Conservation (phyloP, 108 stramenopile genomes). For the Pseudonitzschia pungens region DNA sequence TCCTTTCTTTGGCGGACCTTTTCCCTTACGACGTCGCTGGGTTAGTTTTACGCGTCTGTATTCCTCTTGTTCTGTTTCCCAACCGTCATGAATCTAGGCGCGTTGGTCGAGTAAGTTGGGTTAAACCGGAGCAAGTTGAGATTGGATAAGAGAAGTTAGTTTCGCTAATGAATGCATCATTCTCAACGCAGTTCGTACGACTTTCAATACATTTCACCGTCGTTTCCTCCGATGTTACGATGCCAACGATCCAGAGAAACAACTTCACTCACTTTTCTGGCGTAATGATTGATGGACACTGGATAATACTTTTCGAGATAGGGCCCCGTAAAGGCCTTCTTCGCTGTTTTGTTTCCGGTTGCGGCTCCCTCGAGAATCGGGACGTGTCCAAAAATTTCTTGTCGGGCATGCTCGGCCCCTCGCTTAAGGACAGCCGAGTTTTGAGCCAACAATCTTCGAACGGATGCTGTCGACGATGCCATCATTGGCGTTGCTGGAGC, state of each 20-base stretch:
- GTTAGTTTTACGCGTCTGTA: constrained; percentile 59
- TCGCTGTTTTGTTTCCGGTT: constrained; percentile 60
- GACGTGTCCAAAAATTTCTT: constrained; percentile 78
- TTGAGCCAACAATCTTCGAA: constrained; percentile 25
- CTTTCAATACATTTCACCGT: not conserved
- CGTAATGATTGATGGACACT: constrained; percentile 66
- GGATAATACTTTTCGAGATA: constrained; percentile 75
- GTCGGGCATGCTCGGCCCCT: constrained; percentile 36
- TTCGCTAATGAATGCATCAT: not conserved
- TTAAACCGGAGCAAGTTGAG: too few relatives aligned
- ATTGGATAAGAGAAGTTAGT: not conserved
- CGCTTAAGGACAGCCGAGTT: constrained; percentile 25
- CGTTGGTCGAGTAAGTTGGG: too few relatives aligned
- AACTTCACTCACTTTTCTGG: constrained; percentile 58
- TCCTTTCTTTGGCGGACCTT: constrained; percentile 91
- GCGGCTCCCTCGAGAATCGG: constrained; percentile 54
- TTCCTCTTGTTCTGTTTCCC: constrained; percentile 70
- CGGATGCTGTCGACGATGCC: constrained; percentile 16
- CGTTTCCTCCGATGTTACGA: not conserved
- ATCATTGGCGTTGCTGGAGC: not conserved
- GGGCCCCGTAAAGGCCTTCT: constrained; percentile 58
- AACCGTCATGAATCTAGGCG: constrained; percentile 40
- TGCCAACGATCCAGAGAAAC: not conserved
- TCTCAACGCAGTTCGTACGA: not conserved
- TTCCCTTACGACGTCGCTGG: constrained; percentile 72